A percentile compares a stretch with the other conserved stretches of the same genome.
Conservation (phyloP, 306 rosid genomes). For the Mucuna pruriens region DNA sequence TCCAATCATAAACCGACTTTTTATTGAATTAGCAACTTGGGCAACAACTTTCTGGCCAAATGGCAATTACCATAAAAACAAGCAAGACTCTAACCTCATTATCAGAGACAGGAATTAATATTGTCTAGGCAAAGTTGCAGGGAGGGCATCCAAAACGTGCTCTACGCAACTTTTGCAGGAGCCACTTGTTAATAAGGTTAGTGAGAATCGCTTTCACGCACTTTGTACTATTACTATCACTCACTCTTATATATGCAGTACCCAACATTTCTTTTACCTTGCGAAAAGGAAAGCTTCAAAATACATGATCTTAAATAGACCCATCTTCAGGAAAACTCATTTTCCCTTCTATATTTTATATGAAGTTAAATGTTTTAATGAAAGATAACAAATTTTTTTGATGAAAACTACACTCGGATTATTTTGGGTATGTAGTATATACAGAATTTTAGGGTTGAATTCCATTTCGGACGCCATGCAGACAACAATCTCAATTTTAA, state of each 20-base stretch:
- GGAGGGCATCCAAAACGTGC: neutral
- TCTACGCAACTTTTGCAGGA: neutral
- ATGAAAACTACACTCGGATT: neutral
- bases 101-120: neutral
- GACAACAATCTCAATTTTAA: neutral
- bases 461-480: neutral
- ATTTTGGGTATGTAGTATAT: neutral
- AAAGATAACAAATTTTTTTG: no score
- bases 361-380: neutral
- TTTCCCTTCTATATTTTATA: neutral
- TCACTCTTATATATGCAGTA: neutral
- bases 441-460: neutral
- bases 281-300: neutral
- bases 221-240: neutral
- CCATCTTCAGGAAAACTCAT: neutral
- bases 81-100: slow-evolving; percentile 9
- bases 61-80: neutral
- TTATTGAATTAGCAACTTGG: slow-evolving; percentile 15
- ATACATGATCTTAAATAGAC: neutral
- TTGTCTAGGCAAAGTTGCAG: neutral
- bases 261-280: neutral
- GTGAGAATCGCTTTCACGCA: neutral
- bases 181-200: neutral
- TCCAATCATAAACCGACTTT: neutral
- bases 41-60: slow-evolving; percentile 1